Base-by-base conservation (phyloP, 257 asterid genomes). In the Solanum virginianum region DNA sequence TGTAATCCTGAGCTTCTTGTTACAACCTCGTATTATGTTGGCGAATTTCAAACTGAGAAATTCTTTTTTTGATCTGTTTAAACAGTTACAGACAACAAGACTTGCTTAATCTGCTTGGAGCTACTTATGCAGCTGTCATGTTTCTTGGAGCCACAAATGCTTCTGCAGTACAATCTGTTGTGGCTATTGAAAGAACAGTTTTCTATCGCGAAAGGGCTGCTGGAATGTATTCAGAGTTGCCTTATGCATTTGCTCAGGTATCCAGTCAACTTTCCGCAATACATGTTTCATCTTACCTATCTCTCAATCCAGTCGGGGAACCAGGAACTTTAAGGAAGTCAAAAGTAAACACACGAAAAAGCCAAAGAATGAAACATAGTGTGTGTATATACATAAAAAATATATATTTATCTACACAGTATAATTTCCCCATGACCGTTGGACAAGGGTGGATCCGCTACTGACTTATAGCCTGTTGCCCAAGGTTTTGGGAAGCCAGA, bases 121-220 rank as follows among this genome's bases (percentile, higher is more conserved):
- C 98, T 9, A 92, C 88, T 32, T 95, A 92, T 90, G 87, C 97
- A 75, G 97, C 98, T 77, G 92, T 94, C 43, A 92, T 94, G 81
- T 94, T 94, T 92, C 89, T 94, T 71, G 98, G 97, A 74, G 97
- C 92, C 54, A 86, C 97, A 65, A 95, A 95, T 86, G 93, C 98
- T 51, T 86, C 97, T 45, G 90, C 97, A 1, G 95, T 95, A 63
- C 97, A 92, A 87, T 90, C 97, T 15, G 92, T 95, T 20, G 98
- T 95, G 22, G 91, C 90, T 5, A 80, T 93, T 3, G 98, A 93
- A 65, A 87, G 98, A 89, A 93, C 97, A 0, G 98, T 95, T 8
- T 94, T 93, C 89, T 94, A 94, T 81, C 97, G 98, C 1, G 98
- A 95, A 87, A 90, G 95, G 87, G 97, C 97, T 22, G 98, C 98